Conservation (phyloP, 495 filamentous ascomycete species). For the Trichoderma erinaceum region DNA sequence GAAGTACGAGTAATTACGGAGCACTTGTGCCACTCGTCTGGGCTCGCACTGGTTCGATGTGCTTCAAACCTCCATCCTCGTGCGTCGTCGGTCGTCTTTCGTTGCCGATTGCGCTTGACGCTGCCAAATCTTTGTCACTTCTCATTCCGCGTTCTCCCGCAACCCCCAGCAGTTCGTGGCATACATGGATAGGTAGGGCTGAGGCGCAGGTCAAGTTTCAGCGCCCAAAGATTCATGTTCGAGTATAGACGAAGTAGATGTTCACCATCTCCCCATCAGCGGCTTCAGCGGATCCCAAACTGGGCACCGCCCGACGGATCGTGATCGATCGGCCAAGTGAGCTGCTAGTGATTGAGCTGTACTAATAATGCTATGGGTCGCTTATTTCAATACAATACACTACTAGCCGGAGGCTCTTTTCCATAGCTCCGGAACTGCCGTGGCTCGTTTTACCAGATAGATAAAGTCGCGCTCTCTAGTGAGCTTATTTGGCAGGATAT, state of each 20-base stretch:
- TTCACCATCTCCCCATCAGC: background rate
- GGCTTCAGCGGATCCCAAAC: background rate
- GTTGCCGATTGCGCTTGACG: background rate
- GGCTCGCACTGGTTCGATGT: background rate
- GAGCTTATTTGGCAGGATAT: background rate
- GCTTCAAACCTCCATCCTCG: conserved; percentile 3
- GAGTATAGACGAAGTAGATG: background rate
- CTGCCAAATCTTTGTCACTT: background rate
- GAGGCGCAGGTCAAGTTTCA: background rate
- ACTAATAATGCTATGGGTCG: background rate
- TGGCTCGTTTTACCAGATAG: background rate
- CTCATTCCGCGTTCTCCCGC: background rate
- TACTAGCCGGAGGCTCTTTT: background rate
- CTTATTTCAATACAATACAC: background rate
- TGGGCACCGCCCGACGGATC: background rate
- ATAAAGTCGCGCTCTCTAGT: background rate
- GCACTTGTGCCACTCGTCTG: background rate
- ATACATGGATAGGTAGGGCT: background rate
- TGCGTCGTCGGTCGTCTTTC: background rate
- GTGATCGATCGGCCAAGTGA: no score
- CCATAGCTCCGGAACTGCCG: background rate
- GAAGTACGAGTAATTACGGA: background rate
- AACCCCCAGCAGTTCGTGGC: background rate
- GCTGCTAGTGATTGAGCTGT: no score
- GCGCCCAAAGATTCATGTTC: background rate